Evolutionary conservation across 2,329 filamentous ascomycete genomes (phyloP), one percentile per base, ranked within the genome.

Genomic region (Aspergillus viridinutans): DNA sequence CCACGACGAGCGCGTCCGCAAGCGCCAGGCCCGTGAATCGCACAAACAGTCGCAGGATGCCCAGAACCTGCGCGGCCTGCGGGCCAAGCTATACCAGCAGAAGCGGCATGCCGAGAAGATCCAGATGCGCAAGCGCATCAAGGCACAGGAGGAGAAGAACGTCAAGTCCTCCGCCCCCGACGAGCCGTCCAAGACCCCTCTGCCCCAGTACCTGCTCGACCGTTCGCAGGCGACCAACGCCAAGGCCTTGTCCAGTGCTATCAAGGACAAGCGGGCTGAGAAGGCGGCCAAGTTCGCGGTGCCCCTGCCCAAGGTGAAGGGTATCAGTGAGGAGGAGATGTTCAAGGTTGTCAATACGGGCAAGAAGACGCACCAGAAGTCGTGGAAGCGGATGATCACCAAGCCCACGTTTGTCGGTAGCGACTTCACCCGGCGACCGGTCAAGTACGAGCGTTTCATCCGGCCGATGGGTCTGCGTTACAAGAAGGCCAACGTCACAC

Each of bases 21-120:
- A 99, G 83, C 86, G 87, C 67, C 80, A 85, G 61, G 94, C 94
- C 59, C 88, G 94, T 79, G 90, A 96, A 80, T 88, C 86, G 58
- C 93, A 99, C 82, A 87, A 92, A 78, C 85, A 85, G 56, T 94
- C 90, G 52, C 84, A 94, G 72, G 88, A 96, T 79, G 92, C 94
- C 25, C 93, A 97, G 81, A 96, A 94, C 76, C 83, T 97, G 70
- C 88, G 90, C 60, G 94, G 94, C 63, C 85, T 97, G 67, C 84
- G 91, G 61, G 94, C 94, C 66, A 99, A 99, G 83, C 81, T 96
- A 69, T 88, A 94, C 80, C 89, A 93, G 76, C 88, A 97, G 84
- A 91, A 92, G 82, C 86, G 94, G 26, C 90, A 92, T 80, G 89
- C 92, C 75, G 92, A 99, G 82, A 99, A 99, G 88, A 96, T 96